phyloP scores from a whole-genome alignment of 1,139 yeast genomes.

The Pichia sp. region DNA sequence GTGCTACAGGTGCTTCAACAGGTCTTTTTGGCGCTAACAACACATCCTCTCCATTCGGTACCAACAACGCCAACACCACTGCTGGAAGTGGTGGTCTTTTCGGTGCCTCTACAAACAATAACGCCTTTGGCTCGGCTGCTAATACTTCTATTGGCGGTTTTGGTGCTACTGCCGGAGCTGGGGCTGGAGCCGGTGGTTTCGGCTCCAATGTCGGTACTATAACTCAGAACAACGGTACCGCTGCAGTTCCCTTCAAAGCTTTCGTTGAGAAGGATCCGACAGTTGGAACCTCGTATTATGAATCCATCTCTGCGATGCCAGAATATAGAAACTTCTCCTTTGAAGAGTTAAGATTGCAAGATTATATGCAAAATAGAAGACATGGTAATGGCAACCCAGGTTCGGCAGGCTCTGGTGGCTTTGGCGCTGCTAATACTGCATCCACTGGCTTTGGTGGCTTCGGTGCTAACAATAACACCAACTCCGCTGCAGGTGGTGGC shows the following conservation, averaged over 20 bases:
- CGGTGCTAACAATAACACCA: constrained; percentile 9
- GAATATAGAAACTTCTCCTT: constrained; percentile 75
- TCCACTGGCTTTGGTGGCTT: constrained; percentile 9
- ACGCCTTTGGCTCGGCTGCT: constrained; percentile 20
- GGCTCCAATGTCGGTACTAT: constrained; percentile 1
- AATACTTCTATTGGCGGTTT: constrained; percentile 11
- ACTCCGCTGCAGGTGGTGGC: constrained; percentile 24
- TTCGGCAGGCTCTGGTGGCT: constrained; percentile 15
- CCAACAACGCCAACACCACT: constrained; percentile 13
- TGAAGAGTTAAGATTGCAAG: constrained; percentile 86
- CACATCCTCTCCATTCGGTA: constrained; percentile 14
- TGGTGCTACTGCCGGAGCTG: no score
- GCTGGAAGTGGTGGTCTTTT: constrained; percentile 11
- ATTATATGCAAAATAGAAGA: constrained; percentile 70
- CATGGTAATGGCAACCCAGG: constrained; percentile 42
- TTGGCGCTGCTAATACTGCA: constrained; percentile 39
- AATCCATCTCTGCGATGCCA: constrained; percentile 82
- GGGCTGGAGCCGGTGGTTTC: no score
- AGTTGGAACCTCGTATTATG: constrained; percentile 51
- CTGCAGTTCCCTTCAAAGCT: constrained; percentile 55
- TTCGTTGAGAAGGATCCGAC: constrained; percentile 67
- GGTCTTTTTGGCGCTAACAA: constrained; percentile 18
- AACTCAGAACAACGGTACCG: constrained; percentile 53
- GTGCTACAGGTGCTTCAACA: constrained; percentile 5
- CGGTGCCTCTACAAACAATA: constrained; percentile 14